Base-by-base conservation (phyloP, 2,329 filamentous ascomycete genomes). In the Verticillium dahliae region DNA sequence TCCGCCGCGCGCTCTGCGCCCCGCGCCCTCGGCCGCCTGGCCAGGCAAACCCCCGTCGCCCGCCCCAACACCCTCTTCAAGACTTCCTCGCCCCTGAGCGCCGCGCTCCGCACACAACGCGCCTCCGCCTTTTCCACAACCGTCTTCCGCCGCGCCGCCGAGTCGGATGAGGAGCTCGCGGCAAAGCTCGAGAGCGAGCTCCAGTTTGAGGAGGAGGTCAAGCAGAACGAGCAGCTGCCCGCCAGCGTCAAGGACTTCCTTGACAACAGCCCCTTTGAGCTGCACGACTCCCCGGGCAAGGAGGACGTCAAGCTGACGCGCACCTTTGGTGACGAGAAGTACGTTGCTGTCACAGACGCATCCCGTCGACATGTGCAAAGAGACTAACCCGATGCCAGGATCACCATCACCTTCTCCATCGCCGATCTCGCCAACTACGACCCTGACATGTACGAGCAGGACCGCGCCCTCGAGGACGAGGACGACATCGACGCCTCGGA, bases 281-380 rank as follows among this genome's bases (percentile, higher is more conserved):
- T 95, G 64, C 81, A 91, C 71, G 95, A 99, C 76, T 86, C 83
- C 37, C 82, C 89, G 34, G 95, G 95, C 65, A 85, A 92, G 75
- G 91, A 98, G 79, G 92, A 97, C 69, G 90, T 99, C 68, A 83
- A 90, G 71, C 83, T 99, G 67, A 90, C 87, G 64, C 90, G 93
- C 71, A 89, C 85, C 66, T 94, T 91, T 71, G 90, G 90, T 70
- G 88, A 96, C 65, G 95, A 99, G 81, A 91, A 89, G 92, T 95
- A 77, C 77, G 87, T 76, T 27, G 6, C 4, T 10, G 3, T 59
- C 7, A 31, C 27, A 31, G 27, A 31, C 27, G 27, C 27, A 15
- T 52, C 9, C 60, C 55, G 61, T 52, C 10, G n/a, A n/a, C 11
- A 22, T 41, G 54, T 57, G 18, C n/a, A n/a, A 31, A 31, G 27